A percentile compares a stretch with the other conserved stretches of the same genome.
These are phyloP conservation scores for Trametes polyzona DNA, from an alignment of 1,284 basidiomycete species.

Conservation along the genomic window DNA sequence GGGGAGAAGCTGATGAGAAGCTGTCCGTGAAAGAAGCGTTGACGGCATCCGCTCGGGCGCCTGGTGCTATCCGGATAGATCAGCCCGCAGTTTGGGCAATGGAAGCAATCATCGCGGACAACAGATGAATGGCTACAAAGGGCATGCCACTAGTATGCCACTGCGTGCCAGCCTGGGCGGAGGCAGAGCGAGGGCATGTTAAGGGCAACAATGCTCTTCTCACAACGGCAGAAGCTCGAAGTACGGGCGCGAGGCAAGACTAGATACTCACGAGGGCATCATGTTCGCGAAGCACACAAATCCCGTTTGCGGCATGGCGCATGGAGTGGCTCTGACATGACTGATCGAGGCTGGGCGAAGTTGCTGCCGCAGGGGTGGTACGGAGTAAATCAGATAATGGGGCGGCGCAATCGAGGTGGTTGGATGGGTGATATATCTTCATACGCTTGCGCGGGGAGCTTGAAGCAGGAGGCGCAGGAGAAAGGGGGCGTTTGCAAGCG, in stretches of 20 bases:
- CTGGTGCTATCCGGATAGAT: conserved; percentile 25
- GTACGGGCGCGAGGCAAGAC: not conserved
- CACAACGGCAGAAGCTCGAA: not conserved
- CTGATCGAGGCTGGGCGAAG: no score
- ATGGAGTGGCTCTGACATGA: conserved; percentile 6
- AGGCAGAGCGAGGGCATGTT: conserved; percentile 5
- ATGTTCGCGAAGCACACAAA: conserved; percentile 3
- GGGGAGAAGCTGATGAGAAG: conserved; percentile 17
- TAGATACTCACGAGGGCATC: conserved; percentile 21
- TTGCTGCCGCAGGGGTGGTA: not conserved
- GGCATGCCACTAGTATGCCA: conserved; percentile 13
- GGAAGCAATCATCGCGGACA: conserved; percentile 11
- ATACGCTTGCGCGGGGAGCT: conserved; percentile 19
- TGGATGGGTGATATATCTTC: conserved; percentile 16
- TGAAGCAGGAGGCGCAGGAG: conserved; percentile 1
- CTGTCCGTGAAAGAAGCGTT: conserved; percentile 19
- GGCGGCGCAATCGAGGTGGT: not conserved
- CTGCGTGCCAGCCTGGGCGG: conserved; percentile 5
- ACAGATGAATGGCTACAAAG: conserved; percentile 21
- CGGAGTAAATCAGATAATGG: not conserved
- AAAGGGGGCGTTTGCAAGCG: conserved; percentile 6
- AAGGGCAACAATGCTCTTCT: conserved; percentile 5
- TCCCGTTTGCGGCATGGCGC: conserved; percentile 16
- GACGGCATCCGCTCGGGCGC: conserved; percentile 17
- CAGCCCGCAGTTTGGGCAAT: conserved; percentile 23